A percentile compares a stretch with the other conserved stretches of the same genome.
These are phyloP conservation scores for Zanthoxylum bungeanum DNA, from an alignment of 345 rosid species.

Conservation along the genomic window DNA sequence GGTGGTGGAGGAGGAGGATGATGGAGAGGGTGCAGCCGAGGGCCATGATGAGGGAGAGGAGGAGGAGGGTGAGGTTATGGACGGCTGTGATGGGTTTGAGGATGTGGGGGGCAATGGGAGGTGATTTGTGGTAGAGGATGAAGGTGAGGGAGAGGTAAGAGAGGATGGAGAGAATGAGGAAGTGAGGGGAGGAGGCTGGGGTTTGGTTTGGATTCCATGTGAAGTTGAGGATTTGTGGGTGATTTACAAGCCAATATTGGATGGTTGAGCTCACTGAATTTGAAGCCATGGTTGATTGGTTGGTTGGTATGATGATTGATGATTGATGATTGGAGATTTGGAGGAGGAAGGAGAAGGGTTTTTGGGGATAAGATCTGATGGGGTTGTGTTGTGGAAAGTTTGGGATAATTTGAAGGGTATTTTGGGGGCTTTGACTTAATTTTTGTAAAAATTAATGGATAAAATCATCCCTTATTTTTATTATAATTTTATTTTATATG, in stretches of 20 bases:
- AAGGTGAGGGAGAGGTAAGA: slow-evolving; percentile 53
- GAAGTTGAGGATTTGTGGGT: slow-evolving; percentile 52
- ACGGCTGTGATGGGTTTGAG: slow-evolving; percentile 70
- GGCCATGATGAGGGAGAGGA: slow-evolving; percentile 70
- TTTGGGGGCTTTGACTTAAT: not conserved
- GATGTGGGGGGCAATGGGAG: slow-evolving; percentile 30
- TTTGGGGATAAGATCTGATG: not conserved
- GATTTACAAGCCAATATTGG: slow-evolving; percentile 54
- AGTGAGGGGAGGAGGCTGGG: slow-evolving; percentile 50
- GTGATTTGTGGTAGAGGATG: slow-evolving; percentile 34
- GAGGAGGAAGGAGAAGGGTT: not conserved
- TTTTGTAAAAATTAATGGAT: too few species aligned
- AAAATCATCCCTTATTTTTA: too few species aligned
- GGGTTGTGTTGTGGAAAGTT: not conserved
- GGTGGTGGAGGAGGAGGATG: slow-evolving; percentile 9
- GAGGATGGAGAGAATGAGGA: slow-evolving; percentile 43
- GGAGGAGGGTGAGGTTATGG: slow-evolving; percentile 62
- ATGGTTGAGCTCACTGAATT: slow-evolving; percentile 24
- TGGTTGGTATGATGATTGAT: rapidly evolving
- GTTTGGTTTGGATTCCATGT: slow-evolving; percentile 58
- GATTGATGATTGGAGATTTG: not conserved
- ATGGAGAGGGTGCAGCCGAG: slow-evolving; percentile 60
- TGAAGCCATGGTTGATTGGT: not conserved
- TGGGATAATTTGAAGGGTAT: not conserved
- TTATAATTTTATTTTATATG: too few species aligned